Conservation (phyloP, 306 rosid genomes). For the Inga oerstediana region DNA sequence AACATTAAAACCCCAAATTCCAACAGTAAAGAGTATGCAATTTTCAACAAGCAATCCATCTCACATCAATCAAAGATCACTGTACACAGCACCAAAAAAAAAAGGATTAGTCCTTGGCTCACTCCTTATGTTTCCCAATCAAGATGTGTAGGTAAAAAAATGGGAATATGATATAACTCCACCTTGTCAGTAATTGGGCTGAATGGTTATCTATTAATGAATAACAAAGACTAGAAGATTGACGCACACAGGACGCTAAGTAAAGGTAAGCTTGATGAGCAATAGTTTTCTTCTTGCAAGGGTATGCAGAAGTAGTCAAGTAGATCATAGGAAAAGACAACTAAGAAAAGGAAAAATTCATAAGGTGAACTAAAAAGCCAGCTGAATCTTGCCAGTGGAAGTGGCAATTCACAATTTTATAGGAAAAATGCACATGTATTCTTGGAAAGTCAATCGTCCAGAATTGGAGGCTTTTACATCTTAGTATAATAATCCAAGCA, state of each 20-base stretch:
- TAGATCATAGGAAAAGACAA: slow-evolving; percentile 9
- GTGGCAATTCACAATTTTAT: background rate
- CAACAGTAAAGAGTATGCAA: slow-evolving; percentile 59
- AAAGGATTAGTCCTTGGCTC: slow-evolving; percentile 46
- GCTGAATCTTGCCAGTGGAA: slow-evolving; percentile 16
- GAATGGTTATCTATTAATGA: slow-evolving; percentile 24
- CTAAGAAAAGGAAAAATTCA: background rate
- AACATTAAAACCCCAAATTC: slow-evolving; percentile 67
- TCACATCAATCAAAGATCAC: slow-evolving; percentile 56
- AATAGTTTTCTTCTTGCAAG: background rate
- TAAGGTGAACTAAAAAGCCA: slow-evolving; percentile 1
- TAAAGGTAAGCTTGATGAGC: background rate
- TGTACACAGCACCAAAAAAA: slow-evolving; percentile 44
- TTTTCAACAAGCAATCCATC: slow-evolving; percentile 66
- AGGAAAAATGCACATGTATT: background rate
- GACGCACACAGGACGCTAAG: background rate
- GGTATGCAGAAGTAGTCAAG: background rate
- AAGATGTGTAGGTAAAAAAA: slow-evolving; percentile 24
- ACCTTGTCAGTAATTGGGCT: slow-evolving; percentile 28
- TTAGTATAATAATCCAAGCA: background rate
- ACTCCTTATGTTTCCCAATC: slow-evolving; percentile 50
- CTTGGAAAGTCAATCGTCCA: slow-evolving; percentile 10
- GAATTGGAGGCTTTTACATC: background rate
- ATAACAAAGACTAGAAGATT: background rate
- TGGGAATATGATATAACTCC: slow-evolving; percentile 27